Conservation (phyloP, 2,329 filamentous ascomycete species). For the Pyrenophora seminiperda region DNA sequence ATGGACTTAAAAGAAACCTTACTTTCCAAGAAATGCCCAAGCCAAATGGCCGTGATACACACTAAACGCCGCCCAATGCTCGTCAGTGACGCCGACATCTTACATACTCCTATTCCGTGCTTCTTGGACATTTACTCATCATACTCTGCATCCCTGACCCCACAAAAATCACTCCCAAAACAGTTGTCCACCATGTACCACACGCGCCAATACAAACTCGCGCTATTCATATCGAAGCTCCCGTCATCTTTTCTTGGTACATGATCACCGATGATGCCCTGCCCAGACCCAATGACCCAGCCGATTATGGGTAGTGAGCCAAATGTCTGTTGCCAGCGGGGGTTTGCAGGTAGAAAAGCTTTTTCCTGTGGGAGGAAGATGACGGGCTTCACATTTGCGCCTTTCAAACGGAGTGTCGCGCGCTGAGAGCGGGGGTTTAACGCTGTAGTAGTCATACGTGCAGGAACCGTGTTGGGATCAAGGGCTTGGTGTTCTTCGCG, state of each 20-base stretch:
- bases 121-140: constrained; percentile 33
- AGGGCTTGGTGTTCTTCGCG: constrained; percentile 43
- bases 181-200: constrained; percentile 63
- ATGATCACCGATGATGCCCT: constrained; percentile 72
- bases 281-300: constrained; percentile 51
- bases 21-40: not conserved
- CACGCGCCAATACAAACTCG: constrained; percentile 65
- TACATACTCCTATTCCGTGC: not conserved
- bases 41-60: constrained; percentile 3
- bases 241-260: constrained; percentile 75
- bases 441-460: constrained; percentile 28
- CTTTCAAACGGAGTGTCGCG: constrained; percentile 37
- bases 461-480: constrained; percentile 17
- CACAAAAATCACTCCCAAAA: constrained; percentile 66
- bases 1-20: not conserved
- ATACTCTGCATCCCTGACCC: constrained; percentile 59
- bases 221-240: constrained; percentile 75
- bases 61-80: constrained; percentile 16
- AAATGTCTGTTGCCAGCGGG: constrained; percentile 50
- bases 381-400: constrained; percentile 46
- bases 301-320: constrained; percentile 58
- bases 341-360: constrained; percentile 53
- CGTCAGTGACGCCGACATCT: not conserved
- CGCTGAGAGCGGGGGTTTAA: constrained; percentile 27
- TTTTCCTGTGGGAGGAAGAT: constrained; percentile 52